Evolutionary conservation across 306 rosid species (phyloP).

Genomic region (Fragaria vesca): DNA sequence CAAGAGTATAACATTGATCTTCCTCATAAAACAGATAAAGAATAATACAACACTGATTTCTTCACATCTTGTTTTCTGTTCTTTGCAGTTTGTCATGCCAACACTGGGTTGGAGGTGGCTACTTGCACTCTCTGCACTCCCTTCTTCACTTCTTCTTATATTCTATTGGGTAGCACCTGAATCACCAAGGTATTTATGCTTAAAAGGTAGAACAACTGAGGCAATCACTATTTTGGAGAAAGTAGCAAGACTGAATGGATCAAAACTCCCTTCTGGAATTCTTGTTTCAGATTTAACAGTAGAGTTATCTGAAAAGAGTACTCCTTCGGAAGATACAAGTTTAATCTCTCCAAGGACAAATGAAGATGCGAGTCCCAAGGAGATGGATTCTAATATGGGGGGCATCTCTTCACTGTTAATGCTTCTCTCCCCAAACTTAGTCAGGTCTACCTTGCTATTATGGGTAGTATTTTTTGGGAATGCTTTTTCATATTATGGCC

Average conservation of each 20-base stretch:
- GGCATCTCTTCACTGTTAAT: slow-evolving; percentile 52
- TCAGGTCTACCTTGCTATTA: slow-evolving; percentile 77
- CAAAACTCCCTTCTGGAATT: slow-evolving; percentile 62
- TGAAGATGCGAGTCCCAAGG: slow-evolving; percentile 35
- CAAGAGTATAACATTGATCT: background rate
- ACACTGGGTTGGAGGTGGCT: slow-evolving; percentile 97
- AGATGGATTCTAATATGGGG: slow-evolving; percentile 36
- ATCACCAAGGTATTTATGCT: slow-evolving; percentile 87
- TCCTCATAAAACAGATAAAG: slow-evolving; percentile 6
- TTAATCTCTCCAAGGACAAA: slow-evolving; percentile 50
- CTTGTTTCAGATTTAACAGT: slow-evolving; percentile 68
- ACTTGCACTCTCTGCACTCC: slow-evolving; percentile 81
- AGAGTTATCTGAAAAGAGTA: slow-evolving; percentile 43
- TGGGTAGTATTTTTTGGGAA: slow-evolving; percentile 93
- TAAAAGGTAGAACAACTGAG: slow-evolving; percentile 63
- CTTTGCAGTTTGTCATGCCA: slow-evolving; percentile 87
- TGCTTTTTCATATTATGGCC: slow-evolving; percentile 95
- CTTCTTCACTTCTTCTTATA: slow-evolving; percentile 76
- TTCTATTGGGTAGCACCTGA: slow-evolving; percentile 81
- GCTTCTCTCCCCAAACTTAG: slow-evolving; percentile 78
- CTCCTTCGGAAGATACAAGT: slow-evolving; percentile 48
- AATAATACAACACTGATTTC: background rate
- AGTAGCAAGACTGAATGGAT: slow-evolving; percentile 77
- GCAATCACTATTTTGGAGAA: slow-evolving; percentile 76
- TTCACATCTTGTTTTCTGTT: slow-evolving; percentile 30